Base-by-base conservation (phyloP, 352 stramenopile species). In the Phytophthora nicotianae region DNA sequence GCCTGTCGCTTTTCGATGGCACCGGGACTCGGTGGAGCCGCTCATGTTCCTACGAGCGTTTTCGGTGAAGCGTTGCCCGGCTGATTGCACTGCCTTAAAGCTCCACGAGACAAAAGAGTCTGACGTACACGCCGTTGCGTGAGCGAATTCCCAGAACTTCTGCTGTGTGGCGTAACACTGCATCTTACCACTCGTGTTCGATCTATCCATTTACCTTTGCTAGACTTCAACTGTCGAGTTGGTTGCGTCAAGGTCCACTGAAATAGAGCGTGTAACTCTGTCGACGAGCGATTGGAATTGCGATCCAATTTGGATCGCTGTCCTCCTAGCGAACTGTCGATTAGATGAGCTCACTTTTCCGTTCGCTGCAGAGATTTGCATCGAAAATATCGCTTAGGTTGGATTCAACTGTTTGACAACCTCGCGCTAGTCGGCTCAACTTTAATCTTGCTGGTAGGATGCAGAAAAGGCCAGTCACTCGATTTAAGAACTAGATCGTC, bases 1-100 rank as follows among this genome's bases (percentile, higher is more conserved):
- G 64, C 51, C 64, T 72, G 64, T 72, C 58, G 58, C 62, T 35
- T 68, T 53, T 67, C 50, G 45, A 62, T 59, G 50, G 48, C 21
- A 42, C 11, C 38, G 27, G n/a, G n/a, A 47, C 11, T 38, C 47
- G 42, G 50, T 14, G 57, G n/a, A 5, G 47, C 8, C 23, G 46
- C 37, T 64, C 47, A 58, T 58, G 43, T 33, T 26, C 19, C 14
- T 14, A 27, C 27, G 26, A n/a, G 35, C 35, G 47, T 50, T 70
- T 52, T 50, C 53, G 53, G 60, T 68, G 53, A 58, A 37, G 46
- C 50, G 50, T 51, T 43, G 58, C 40, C 37, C 17, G 14, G 32
- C 32, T 7, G 10, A 13, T 38, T 38, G 32, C 10, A n/a, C 33
- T 19, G 40, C 7, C n/a, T 27, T 2, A 27, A 16, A 9, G 17